Conservation (phyloP, 2,329 filamentous ascomycete genomes). For the Ceratocystis albifundus region DNA sequence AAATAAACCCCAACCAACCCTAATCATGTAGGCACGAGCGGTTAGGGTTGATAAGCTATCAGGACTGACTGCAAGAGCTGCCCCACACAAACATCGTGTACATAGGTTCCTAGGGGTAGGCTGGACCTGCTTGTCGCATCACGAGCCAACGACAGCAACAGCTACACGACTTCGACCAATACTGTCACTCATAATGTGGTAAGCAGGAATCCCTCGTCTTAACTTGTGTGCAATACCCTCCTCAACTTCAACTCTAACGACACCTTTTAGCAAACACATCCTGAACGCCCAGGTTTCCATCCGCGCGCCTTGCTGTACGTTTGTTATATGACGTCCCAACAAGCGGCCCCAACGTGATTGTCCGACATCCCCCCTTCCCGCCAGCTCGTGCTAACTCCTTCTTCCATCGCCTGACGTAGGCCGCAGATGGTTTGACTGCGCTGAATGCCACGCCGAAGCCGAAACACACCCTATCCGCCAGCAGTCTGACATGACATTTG, state of each 20-base stretch:
- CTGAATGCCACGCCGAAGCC: conserved; percentile 78
- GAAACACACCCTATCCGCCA: conserved; percentile 67
- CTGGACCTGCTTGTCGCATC: neutral
- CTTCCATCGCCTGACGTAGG: conserved; percentile 37
- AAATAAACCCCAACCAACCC: no score
- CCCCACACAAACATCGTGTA: conserved; percentile 1
- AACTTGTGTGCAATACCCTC: no score
- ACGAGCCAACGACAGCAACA: neutral
- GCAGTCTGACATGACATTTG: conserved; percentile 79
- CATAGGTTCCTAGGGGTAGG: neutral
- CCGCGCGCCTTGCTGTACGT: conserved; percentile 85
- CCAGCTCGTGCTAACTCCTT: neutral
- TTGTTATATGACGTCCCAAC: neutral
- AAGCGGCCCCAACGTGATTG: neutral
- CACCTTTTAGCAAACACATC: conserved; percentile 69
- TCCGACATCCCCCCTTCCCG: neutral
- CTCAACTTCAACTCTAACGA: neutral
- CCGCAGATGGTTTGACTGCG: conserved; percentile 97
- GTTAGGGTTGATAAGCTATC: no score
- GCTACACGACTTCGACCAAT: neutral
- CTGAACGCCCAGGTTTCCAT: conserved; percentile 97
- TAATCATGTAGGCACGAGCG: no score
- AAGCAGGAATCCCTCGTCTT: conserved; percentile 22
- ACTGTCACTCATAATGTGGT: conserved; percentile 31
- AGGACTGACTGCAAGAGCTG: neutral